phyloP scores from a whole-genome alignment of 495 filamentous ascomycete genomes.

The Aspergillus homomorphus region DNA sequence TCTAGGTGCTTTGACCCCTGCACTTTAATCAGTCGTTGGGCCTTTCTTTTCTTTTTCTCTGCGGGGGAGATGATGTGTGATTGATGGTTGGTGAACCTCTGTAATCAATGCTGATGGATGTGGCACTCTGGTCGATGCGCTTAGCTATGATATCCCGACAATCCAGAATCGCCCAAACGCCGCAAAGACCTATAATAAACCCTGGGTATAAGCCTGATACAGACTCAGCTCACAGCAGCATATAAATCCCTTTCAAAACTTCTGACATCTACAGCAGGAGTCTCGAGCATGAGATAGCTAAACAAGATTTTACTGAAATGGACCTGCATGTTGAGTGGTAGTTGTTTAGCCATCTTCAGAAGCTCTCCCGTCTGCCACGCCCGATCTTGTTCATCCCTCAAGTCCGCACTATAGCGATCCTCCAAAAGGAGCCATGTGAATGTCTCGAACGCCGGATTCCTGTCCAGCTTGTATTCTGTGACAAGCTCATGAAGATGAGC shows the following conservation, averaged over 20 bases:
- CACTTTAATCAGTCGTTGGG: not conserved
- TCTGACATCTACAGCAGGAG: constrained; percentile 34
- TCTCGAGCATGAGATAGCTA: constrained; percentile 33
- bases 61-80: too few species aligned
- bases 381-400: constrained; percentile 39
- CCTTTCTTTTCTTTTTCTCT: too few species aligned
- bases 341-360: constrained; percentile 34
- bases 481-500: constrained; percentile 25
- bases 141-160: too few species aligned
- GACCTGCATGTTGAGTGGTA: constrained; percentile 42
- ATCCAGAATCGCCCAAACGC: not conserved
- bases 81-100: too few species aligned
- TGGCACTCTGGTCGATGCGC: too few species aligned
- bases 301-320: constrained; percentile 45
- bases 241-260: constrained; percentile 33
- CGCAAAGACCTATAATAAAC: too few species aligned
- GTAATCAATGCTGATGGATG: too few species aligned
- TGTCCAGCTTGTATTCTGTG: constrained; percentile 35
- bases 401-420: constrained; percentile 35
- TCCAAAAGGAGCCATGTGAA: constrained; percentile 44
- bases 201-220: too few species aligned
- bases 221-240: not conserved
- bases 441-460: constrained; percentile 41
- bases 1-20: not conserved
- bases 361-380: constrained; percentile 41